Evolutionary conservation across 2,329 filamentous ascomycete species (phyloP).

Genomic region (Verticillium albo-atrum): DNA sequence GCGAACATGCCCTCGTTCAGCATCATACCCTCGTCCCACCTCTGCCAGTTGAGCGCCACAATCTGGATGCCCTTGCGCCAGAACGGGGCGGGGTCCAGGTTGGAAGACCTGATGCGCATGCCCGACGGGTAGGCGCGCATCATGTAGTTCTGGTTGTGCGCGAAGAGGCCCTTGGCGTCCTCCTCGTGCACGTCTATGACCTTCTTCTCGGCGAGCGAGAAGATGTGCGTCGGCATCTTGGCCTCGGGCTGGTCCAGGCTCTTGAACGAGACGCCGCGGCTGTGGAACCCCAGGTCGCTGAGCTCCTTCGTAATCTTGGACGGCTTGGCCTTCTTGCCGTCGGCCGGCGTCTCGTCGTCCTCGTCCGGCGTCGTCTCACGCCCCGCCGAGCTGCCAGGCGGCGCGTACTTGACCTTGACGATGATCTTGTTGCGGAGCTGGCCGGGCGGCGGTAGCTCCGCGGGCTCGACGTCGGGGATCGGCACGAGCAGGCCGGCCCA

Average conservation of each 20-base stretch:
- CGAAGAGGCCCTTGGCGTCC: conserved; percentile 55
- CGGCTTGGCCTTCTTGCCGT: conserved; percentile 38
- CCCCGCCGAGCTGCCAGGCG: conserved; percentile 31
- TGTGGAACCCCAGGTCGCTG: conserved; percentile 76
- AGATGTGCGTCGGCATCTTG: conserved; percentile 62
- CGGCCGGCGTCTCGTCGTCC: conserved; percentile 35
- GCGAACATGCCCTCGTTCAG: conserved; percentile 90
- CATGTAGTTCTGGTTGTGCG: conserved; percentile 76
- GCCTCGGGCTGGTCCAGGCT: conserved; percentile 69
- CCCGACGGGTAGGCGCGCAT: conserved; percentile 89
- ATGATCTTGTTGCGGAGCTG: conserved; percentile 74
- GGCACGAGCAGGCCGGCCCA: conserved; percentile 74
- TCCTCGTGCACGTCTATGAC: conserved; percentile 58
- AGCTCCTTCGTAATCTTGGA: conserved; percentile 69
- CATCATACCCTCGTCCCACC: conserved; percentile 91
- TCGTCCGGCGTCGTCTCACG: conserved; percentile 29
- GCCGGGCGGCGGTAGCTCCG: conserved; percentile 60
- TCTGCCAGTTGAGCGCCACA: conserved; percentile 92
- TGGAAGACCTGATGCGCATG: conserved; percentile 76
- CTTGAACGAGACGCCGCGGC: conserved; percentile 77
- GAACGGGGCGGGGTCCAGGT: conserved; percentile 77
- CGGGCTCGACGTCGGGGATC: conserved; percentile 38
- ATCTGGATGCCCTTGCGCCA: conserved; percentile 90
- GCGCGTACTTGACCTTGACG: conserved; percentile 72
- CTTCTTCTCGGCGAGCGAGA: conserved; percentile 59